phyloP scores from a whole-genome alignment of 1,284 basidiomycete genomes.

The Austroboletus niveus region DNA sequence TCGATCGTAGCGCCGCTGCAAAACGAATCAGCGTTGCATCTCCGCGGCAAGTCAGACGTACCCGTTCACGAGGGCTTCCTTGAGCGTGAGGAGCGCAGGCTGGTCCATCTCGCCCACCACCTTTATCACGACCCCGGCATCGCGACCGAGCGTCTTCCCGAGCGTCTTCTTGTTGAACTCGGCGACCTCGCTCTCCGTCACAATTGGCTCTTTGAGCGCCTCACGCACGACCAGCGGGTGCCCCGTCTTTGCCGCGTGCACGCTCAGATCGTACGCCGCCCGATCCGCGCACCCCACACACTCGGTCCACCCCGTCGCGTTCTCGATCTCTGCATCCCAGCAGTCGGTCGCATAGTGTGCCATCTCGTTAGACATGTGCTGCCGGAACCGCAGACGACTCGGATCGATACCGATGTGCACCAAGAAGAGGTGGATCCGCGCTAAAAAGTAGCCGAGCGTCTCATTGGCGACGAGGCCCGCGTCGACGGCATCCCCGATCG shows the following conservation, averaged over 20 bases:
- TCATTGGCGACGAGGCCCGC: constrained; percentile 92
- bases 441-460: constrained; percentile 97
- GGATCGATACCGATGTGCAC: constrained; percentile 92
- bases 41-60: constrained; percentile 38
- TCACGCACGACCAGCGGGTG: constrained; percentile 81
- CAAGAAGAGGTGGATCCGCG: constrained; percentile 89
- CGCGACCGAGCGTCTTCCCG: constrained; percentile 89
- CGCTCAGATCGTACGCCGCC: constrained; percentile 87
- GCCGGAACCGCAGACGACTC: constrained; percentile 85
- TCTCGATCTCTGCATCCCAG: constrained; percentile 99
- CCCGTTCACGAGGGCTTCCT: constrained; percentile 77
- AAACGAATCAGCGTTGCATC: constrained; percentile 1
- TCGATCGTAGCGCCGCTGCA: constrained; percentile 48
- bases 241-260: constrained; percentile 62
- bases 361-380: constrained; percentile 98
- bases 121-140: constrained; percentile 73
- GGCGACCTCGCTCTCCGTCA: constrained; percentile 70
- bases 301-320: constrained; percentile 96
- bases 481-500: constrained; percentile 87
- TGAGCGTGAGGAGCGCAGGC: constrained; percentile 64
- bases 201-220: constrained; percentile 78
- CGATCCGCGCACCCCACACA: constrained; percentile 99
- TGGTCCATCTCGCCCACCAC: constrained; percentile 71
- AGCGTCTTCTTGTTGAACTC: constrained; percentile 88
- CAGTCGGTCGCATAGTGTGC: constrained; percentile 99